Evolutionary conservation across 2,329 filamentous ascomycete species (phyloP).

Genomic region (Trichothecium roseum): DNA sequence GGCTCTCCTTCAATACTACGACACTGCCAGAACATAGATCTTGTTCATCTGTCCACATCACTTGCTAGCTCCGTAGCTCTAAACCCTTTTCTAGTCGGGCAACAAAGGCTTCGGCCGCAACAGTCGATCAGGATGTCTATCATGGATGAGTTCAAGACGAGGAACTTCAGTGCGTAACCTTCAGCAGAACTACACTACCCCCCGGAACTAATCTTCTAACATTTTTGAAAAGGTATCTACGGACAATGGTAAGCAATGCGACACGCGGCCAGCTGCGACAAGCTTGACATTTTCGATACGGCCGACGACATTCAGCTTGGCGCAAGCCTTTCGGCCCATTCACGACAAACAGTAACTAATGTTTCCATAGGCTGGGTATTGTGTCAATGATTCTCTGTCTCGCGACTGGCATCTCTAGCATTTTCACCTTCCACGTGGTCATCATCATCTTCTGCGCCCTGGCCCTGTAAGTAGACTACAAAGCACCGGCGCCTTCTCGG

Average conservation of each 20-base stretch:
- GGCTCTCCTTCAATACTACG: no score
- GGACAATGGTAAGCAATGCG: slow-evolving; percentile 58
- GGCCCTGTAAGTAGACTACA: slow-evolving; percentile 36
- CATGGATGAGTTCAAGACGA: slow-evolving; percentile 60
- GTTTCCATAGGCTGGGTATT: slow-evolving; percentile 51
- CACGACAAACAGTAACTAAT: slow-evolving; percentile 6
- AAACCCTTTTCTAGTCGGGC: no score
- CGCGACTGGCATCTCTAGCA: slow-evolving; percentile 57
- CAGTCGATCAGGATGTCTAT: slow-evolving; percentile 49
- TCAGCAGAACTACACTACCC: slow-evolving; percentile 3
- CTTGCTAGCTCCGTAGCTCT: no score
- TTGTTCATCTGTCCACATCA: no score
- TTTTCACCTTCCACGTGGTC: slow-evolving; percentile 47
- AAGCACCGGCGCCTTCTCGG: background rate
- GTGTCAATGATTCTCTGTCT: slow-evolving; percentile 62
- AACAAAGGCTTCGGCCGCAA: no score
- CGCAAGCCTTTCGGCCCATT: background rate
- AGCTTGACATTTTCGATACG: no score
- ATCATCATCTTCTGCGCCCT: slow-evolving; percentile 43
- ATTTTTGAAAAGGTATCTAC: slow-evolving; percentile 49
- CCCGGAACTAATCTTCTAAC: slow-evolving; percentile 19
- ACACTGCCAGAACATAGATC: no score
- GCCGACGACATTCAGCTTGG: background rate
- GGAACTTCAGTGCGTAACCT: slow-evolving; percentile 58
- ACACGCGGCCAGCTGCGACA: background rate